These are phyloP conservation scores for Backusella parvicylindrica DNA, from an alignment of 192 early-diverging fungal species.

Conservation along the genomic window DNA sequence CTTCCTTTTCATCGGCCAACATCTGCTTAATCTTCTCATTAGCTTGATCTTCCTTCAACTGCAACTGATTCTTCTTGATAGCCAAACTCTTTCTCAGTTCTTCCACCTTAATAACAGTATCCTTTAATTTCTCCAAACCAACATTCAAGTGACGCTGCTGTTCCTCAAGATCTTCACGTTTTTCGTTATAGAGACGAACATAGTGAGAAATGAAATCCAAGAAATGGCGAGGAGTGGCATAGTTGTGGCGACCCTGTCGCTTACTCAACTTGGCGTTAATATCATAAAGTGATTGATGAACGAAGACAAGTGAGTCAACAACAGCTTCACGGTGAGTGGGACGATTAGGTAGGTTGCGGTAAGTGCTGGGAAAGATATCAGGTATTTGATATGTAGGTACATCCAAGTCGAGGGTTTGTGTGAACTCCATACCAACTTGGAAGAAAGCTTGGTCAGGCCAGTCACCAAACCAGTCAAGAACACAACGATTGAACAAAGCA, in stretches of 20 bases:
- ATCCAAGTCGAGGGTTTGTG: constrained; percentile 86
- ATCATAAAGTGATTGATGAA: constrained; percentile 87
- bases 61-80: constrained; percentile 81
- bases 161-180: constrained; percentile 94
- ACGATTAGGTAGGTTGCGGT: constrained; percentile 65
- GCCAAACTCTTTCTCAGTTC: constrained; percentile 86
- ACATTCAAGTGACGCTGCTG: constrained; percentile 98
- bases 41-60: constrained; percentile 83
- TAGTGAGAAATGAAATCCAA: constrained; percentile 97
- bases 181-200: constrained; percentile 84
- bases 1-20: constrained; percentile 91
- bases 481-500: constrained; percentile 99
- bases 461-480: constrained; percentile 99
- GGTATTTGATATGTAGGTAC: constrained; percentile 64
- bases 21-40: constrained; percentile 96
- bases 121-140: constrained; percentile 93
- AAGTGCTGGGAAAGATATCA: constrained; percentile 69
- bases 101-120: constrained; percentile 94
- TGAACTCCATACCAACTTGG: constrained; percentile 98
- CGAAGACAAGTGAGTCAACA: constrained; percentile 88
- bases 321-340: constrained; percentile 81
- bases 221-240: constrained; percentile 97
- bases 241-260: constrained; percentile 76
- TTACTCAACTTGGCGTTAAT: constrained; percentile 82
- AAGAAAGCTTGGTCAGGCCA: constrained; percentile 98